phyloP scores from a whole-genome alignment of 768 basidiomycete species.

The Serpula lacrymans region DNA sequence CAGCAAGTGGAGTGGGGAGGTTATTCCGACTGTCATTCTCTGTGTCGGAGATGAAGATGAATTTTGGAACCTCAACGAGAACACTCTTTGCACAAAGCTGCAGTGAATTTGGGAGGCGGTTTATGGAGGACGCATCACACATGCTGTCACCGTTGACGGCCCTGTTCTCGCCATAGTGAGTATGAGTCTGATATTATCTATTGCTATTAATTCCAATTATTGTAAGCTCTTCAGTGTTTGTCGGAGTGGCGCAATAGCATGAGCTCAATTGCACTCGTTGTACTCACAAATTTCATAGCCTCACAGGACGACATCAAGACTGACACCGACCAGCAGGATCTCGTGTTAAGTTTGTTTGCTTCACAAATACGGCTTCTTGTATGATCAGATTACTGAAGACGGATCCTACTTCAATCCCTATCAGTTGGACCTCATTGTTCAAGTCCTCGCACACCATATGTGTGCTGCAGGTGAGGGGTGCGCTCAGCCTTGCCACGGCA shows the following conservation, averaged over 20 bases:
- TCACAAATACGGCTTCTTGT: neutral
- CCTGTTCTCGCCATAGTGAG: neutral
- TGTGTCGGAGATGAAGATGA: neutral
- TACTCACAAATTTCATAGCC: neutral
- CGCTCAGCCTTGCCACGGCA: neutral
- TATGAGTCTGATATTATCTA: neutral
- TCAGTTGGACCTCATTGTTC: neutral
- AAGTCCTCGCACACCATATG: conserved; percentile 1
- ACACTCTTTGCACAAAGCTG: conserved; percentile 2
- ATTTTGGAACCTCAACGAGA: conserved; percentile 5
- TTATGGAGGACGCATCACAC: conserved; percentile 4
- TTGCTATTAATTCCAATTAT: neutral
- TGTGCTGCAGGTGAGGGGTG: neutral
- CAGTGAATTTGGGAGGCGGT: conserved; percentile 8
- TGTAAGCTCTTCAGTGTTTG: neutral
- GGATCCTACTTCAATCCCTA: neutral
- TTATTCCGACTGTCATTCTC: conserved; percentile 1
- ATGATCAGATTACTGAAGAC: neutral
- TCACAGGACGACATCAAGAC: neutral
- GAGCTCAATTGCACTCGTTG: neutral
- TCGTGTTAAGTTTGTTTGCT: neutral
- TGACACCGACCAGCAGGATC: neutral
- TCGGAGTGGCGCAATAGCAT: neutral
- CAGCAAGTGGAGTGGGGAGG: neutral
- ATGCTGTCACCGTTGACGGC: conserved; percentile 1